phyloP scores from a whole-genome alignment of 164 flowering plant genomes.

The Annona cherimola region DNA sequence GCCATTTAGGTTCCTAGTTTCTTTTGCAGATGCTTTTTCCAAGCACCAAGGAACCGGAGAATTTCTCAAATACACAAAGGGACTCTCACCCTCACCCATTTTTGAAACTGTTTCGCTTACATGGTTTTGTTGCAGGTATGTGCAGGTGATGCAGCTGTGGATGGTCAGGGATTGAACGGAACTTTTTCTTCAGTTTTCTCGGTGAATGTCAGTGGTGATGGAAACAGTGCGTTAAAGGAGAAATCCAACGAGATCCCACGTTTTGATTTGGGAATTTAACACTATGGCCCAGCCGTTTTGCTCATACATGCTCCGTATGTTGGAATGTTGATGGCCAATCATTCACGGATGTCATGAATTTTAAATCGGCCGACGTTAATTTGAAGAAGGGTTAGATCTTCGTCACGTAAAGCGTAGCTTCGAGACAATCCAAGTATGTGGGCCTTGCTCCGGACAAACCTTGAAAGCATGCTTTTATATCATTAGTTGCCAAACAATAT shows the following conservation, averaged over 20 bases:
- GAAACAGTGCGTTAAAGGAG: slow-evolving; percentile 7
- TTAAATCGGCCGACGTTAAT: not conserved
- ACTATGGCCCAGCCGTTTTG: no score
- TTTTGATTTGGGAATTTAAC: slow-evolving; percentile 58
- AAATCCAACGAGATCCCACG: slow-evolving; percentile 33
- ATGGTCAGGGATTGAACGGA: slow-evolving; percentile 3
- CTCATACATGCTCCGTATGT: no score
- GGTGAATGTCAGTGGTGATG: slow-evolving; percentile 4
- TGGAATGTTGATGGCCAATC: no score
- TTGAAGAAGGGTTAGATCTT: not conserved
- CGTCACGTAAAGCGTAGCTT: not conserved
- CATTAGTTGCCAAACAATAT: not conserved
- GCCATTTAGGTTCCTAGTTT: no score
- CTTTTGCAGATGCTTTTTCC: not conserved
- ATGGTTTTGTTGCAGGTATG: slow-evolving; percentile 12
- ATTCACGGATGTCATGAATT: no score
- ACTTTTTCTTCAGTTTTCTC: slow-evolving; percentile 7
- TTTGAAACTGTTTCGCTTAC: not conserved
- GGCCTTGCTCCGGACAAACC: no score
- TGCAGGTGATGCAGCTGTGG: slow-evolving; percentile 8
- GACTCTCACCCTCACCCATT: not conserved
- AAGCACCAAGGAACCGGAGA: not conserved
- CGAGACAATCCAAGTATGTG: no score
- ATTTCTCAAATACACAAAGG: not conserved
- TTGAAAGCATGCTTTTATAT: no score